Evolutionary conservation across 2,329 filamentous ascomycete species (phyloP), one percentile per base, ranked within the genome.

Genomic region (Alternaria arborescens): DNA sequence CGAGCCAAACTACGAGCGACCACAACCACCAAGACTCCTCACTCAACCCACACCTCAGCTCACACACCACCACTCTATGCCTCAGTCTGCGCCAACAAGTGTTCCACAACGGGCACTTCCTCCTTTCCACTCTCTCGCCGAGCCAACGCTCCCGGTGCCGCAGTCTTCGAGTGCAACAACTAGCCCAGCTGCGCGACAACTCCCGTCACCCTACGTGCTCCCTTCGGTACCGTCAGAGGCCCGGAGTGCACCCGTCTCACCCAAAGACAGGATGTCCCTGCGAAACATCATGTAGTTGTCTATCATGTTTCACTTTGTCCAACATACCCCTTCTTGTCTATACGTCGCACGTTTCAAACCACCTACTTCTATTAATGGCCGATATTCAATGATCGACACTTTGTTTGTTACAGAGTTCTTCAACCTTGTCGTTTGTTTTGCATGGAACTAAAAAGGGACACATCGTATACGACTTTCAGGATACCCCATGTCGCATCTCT

Each of bases 241-340:
- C 34, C 69, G 64, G 50, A 75, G 74, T 55, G 74, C 73, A 52
- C 76, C 76, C 44, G 69, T 73, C 55, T 77, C 75, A 57, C 76
- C 76, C 14, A 71, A 67, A 40, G 68, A 70, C 56, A 72, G 67
- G 66, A 77, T 78, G 75, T 74, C 71, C 60, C 68, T 78, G 32
- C 69, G 69, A 58, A 70, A 69, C 67, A 74, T 78, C 65, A 68
- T 77, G 66, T 77, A 71, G 68, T 67, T 66, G 64, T 65, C 53
- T 36, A 54, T 60, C 58, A 67, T 62, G 67, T 71, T 71, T 69
- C 62, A 68, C 60, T 55, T 52, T 66, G 61, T 57, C 30, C 55
- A 62, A 58, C 61, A 66, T 69, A 66, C 60, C 68, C 68, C 48
- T 64, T 71, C 61, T 62, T 72, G 62, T 65, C 58, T 58, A 62